These are phyloP conservation scores for Penicillium egyptiacum DNA, from an alignment of 495 filamentous ascomycete species.

Conservation along the genomic window DNA sequence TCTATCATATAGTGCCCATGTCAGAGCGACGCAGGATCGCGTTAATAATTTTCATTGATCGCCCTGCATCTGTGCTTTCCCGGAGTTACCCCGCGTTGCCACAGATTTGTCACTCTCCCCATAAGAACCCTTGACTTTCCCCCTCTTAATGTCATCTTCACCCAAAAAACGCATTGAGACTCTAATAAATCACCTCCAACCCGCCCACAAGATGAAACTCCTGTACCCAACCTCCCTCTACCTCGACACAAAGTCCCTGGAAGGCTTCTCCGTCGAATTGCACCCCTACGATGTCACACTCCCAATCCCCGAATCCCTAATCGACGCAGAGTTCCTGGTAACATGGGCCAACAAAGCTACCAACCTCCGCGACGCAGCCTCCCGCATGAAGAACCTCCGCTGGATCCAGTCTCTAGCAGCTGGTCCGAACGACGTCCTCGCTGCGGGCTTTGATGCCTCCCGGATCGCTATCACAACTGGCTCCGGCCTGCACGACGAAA, in stretches of 20 bases:
- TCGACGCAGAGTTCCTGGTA: slow-evolving; percentile 56
- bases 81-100: slow-evolving; percentile 8
- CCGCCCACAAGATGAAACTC: slow-evolving; percentile 51
- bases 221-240: slow-evolving; percentile 60
- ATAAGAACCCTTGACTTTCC: not conserved
- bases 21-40: no score
- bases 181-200: slow-evolving; percentile 1
- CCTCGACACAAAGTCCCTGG: slow-evolving; percentile 47
- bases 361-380: slow-evolving; percentile 53
- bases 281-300: slow-evolving; percentile 55
- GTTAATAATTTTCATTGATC: no score
- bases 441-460: slow-evolving; percentile 53
- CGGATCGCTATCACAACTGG: slow-evolving; percentile 51
- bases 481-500: slow-evolving; percentile 60
- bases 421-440: slow-evolving; percentile 60
- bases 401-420: slow-evolving; percentile 65
- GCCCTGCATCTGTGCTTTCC: not conserved
- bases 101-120: not conserved
- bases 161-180: not conserved
- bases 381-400: slow-evolving; percentile 48
- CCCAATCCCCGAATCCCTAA: slow-evolving; percentile 49
- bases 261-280: slow-evolving; percentile 53
- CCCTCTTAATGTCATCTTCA: slow-evolving; percentile 8
- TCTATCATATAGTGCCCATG: no score
- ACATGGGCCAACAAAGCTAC: slow-evolving; percentile 55